Base-by-base conservation (phyloP, 1,284 basidiomycete genomes). In the Fomitopsis pinicola region DNA sequence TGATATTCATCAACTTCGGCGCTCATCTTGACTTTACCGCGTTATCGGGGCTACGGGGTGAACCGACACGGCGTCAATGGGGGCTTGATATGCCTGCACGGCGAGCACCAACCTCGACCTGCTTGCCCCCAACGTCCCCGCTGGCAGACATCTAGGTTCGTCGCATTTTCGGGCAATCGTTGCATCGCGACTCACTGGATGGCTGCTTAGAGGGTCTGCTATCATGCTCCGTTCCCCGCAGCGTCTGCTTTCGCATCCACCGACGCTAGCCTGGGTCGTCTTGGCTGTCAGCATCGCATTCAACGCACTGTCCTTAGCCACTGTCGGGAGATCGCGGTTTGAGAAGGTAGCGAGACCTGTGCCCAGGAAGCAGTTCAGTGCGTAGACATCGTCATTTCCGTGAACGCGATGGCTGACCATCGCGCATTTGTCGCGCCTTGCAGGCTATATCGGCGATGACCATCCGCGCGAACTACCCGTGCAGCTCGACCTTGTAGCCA, bases 401-500 rank as follows among this genome's bases (percentile, higher is more conserved):
- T 22, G 9, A 2, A 42, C 42, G n/a, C 30, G 40, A 22, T 33
- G 3, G 12, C 14, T 42, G 42, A 19, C 17, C n/a, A 33, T 57
- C 15, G 12, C 2, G 30, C 30, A 33, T 33, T 33, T 8, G 17
- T 44, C n/a, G 14, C 48, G 3, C 17, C 2, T n/a, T 14, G 17
- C 15, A 58, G 57, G 44, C n/a, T 58, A 48, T 17, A 33, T 48
- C 19, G 44, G 57, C 7, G 57, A 58, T 40, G 44, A 59, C 46
- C 36, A 52, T 59, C 57, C 57, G 14, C 30, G 45, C 3, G 57
- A 59, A 26, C 48, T 59, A n/a, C 57, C 57, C 10, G 28, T 59
- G 22, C 15, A 28, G 19, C 57, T 59, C 10, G 46, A 50, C 30
- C 60, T 63, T 28, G 65, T 67, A 28, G 64, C 65, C 44, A 62